Base-by-base conservation (phyloP, 192 early-diverging fungal species). In the Coemansia sp. region DNA sequence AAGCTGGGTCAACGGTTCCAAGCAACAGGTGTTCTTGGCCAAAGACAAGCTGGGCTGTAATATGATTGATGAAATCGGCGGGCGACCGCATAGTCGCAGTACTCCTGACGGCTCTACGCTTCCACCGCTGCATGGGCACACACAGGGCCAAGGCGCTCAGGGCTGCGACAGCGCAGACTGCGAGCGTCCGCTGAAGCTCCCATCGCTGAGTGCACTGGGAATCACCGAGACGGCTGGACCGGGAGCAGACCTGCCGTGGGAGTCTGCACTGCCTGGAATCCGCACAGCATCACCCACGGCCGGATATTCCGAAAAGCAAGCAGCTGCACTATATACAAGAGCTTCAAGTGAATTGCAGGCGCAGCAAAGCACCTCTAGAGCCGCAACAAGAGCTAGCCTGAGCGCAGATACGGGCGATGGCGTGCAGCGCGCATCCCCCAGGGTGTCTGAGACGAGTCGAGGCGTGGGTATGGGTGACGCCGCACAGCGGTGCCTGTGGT, bases 401-500 rank as follows among this genome's bases (percentile, higher is more conserved):
- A 32, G 32, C 32, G 32, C 32, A 32, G 32, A 32, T 32, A 32
- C 32, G 5, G 7, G 32, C 6, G 32, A 32, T 32, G 32, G 32
- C 32, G 32, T 32, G 32, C 32, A 32, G 32, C 32, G 49, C 15
- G 49, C 14, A 50, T 21, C 22, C 11, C 24, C 51, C 24, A 23
- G 51, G 37, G n/a, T 14, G 19, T 25, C 35, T 22, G 56, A 14
- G 11, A 32, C 32, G 7, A 21, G 19, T 15, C 35, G 21, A 24
- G 17, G 47, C 39, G 52, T 41, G 19, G 53, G 23, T 17, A 55
- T 14, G 15, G 9, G 39, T 17, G 52, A 54, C 3, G 53, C 32
- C 15, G 59, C 11, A 22, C 67, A 65, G 57, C 77, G 51, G 43
- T 96, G 94, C 60, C 76, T 85, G 47, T 96, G 94, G 94, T 68